phyloP scores from a whole-genome alignment of 352 stramenopile genomes.

The Elongisporangium anandrum region DNA sequence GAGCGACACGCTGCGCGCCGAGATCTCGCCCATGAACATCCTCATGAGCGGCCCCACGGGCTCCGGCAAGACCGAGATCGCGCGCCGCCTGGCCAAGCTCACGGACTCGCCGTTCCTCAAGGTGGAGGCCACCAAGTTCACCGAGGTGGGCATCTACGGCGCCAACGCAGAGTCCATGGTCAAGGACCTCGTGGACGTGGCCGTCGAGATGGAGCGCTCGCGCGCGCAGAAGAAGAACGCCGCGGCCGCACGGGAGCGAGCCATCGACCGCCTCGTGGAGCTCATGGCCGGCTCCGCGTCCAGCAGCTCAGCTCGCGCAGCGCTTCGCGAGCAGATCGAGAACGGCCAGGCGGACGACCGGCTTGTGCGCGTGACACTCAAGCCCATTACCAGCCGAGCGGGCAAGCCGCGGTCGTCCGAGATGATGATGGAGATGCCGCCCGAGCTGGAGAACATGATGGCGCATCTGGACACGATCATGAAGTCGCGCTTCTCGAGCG shows the following conservation, averaged over 20 bases:
- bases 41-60: slow-evolving; percentile 99
- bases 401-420: slow-evolving; percentile 21
- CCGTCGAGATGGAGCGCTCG: slow-evolving; percentile 88
- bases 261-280: slow-evolving; percentile 91
- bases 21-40: slow-evolving; percentile 98
- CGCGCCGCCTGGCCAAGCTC: slow-evolving; percentile 95
- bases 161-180: slow-evolving; percentile 99
- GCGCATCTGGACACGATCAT: slow-evolving; percentile 65
- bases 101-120: slow-evolving; percentile 98
- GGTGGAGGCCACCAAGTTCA: slow-evolving; percentile 99
- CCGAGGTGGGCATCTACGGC: slow-evolving; percentile 98
- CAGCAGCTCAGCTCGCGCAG: slow-evolving; percentile 35
- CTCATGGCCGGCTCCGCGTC: slow-evolving; percentile 36
- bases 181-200: slow-evolving; percentile 96
- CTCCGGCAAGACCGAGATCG: slow-evolving; percentile 98
- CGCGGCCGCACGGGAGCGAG: slow-evolving; percentile 78
- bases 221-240: slow-evolving; percentile 79
- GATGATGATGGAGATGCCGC: slow-evolving; percentile 85
- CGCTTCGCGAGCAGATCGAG: slow-evolving; percentile 57
- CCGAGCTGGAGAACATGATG: slow-evolving; percentile 81
- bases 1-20: slow-evolving; percentile 71
- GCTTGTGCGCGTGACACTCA: slow-evolving; percentile 52
- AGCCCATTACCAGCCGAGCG: slow-evolving; percentile 16
- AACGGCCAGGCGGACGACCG: slow-evolving; percentile 46
- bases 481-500: slow-evolving; percentile 31